phyloP scores from a whole-genome alignment of 495 filamentous ascomycete genomes.

The Pyronema omphalodes region DNA sequence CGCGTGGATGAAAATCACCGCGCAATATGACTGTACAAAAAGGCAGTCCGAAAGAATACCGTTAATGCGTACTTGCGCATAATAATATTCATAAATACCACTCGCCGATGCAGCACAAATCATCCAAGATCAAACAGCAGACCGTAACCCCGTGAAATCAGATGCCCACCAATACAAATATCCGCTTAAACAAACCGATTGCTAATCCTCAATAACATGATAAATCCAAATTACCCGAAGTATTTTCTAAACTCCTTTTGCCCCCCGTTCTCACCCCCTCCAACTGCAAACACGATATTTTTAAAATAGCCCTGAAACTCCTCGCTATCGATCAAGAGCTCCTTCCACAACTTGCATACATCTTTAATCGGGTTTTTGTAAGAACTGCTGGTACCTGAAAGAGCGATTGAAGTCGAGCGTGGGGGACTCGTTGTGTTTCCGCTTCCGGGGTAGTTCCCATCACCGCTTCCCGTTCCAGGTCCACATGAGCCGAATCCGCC shows the following conservation, averaged over 20 bases:
- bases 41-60: no score
- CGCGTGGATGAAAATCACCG: no score
- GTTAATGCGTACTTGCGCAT: no score
- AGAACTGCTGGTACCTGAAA: conserved; percentile 1
- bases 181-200: no score
- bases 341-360: conserved; percentile 49
- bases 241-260: conserved; percentile 1
- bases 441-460: not conserved
- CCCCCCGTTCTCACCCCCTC: conserved; percentile 15
- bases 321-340: conserved; percentile 42
- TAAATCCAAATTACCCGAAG: not conserved
- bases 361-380: conserved; percentile 51
- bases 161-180: no score
- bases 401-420: not conserved
- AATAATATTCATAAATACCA: no score
- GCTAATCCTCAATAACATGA: no score
- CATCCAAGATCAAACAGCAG: no score
- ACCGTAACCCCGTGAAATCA: no score
- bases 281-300: conserved; percentile 55
- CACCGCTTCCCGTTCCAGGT: conserved; percentile 28
- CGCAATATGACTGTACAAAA: no score
- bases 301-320: conserved; percentile 50
- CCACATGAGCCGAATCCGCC: conserved; percentile 50
- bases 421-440: not conserved
- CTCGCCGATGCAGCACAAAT: no score